Conservation (phyloP, 78 protist species). For the Goniomonas avonlea region DNA sequence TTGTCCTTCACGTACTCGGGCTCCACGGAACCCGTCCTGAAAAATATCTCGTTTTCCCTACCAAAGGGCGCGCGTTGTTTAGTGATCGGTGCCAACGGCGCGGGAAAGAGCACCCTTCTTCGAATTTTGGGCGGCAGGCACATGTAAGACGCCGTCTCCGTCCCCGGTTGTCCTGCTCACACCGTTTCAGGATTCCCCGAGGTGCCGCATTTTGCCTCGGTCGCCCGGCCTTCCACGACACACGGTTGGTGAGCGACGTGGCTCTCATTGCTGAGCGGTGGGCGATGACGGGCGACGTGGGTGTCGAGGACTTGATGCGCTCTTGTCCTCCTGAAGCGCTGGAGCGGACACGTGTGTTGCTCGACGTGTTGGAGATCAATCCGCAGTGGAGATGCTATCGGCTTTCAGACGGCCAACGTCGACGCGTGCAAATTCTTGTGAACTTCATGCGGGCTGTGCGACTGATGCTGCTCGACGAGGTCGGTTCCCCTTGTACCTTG, state of each 20-base stretch:
- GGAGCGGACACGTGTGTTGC: background rate
- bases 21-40: background rate
- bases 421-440: slow-evolving; percentile 55
- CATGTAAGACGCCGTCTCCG: background rate
- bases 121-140: slow-evolving; percentile 40
- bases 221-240: background rate
- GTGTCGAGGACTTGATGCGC: background rate
- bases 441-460: slow-evolving; percentile 8
- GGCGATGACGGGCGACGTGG: background rate
- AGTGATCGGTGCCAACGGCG: slow-evolving; percentile 63
- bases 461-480: slow-evolving; percentile 54
- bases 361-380: background rate
- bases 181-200: background rate
- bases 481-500: no score
- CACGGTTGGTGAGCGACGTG: slow-evolving; percentile 20
- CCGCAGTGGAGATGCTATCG: slow-evolving; percentile 11
- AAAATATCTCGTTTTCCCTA: background rate
- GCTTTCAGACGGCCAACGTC: slow-evolving; percentile 48
- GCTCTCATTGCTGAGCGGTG: slow-evolving; percentile 8
- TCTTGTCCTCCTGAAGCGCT: background rate
- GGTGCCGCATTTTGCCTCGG: background rate
- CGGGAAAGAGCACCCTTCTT: slow-evolving; percentile 63
- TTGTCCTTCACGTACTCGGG: no score
- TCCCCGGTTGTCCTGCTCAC: no score
- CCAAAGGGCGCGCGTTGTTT: slow-evolving; percentile 25